Percentiles rank a stretch among this genome's conserved stretches.
These are phyloP conservation scores for Rhodotorula diobovata DNA, from an alignment of 768 basidiomycete species.

Conservation along the genomic window DNA sequence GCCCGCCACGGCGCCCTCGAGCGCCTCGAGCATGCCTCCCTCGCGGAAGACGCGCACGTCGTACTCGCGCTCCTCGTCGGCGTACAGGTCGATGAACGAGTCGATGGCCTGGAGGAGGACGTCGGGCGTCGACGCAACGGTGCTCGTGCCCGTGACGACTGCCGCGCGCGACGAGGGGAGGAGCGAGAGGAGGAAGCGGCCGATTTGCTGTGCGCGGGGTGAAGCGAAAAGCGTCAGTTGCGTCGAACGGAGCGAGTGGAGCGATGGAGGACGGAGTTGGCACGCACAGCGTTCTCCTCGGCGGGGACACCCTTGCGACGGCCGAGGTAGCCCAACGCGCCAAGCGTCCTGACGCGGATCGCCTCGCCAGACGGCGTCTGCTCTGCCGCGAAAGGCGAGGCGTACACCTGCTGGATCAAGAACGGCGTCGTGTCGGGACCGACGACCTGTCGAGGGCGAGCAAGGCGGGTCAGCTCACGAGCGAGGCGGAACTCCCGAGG, in stretches of 20 bases:
- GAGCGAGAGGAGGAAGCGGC: slow-evolving; percentile 44
- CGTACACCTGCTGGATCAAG: slow-evolving; percentile 25
- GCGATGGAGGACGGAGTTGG: neutral
- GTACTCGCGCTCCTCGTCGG: slow-evolving; percentile 49
- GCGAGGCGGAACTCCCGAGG: neutral
- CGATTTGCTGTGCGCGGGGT: slow-evolving; percentile 42
- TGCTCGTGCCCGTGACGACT: neutral
- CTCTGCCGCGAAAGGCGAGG: slow-evolving; percentile 27
- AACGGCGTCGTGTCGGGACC: slow-evolving; percentile 28
- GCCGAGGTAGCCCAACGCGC: slow-evolving; percentile 47
- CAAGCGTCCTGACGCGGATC: slow-evolving; percentile 44
- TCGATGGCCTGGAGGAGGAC: slow-evolving; percentile 48
- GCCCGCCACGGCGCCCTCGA: slow-evolving; percentile 44
- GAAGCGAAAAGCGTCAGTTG: neutral
- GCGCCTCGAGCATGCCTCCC: slow-evolving; percentile 43
- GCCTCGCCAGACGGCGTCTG: slow-evolving; percentile 34
- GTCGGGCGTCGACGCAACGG: slow-evolving; percentile 17
- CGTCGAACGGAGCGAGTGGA: neutral
- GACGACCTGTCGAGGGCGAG: slow-evolving; percentile 6
- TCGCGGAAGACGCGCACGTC: slow-evolving; percentile 48
- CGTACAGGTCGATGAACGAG: slow-evolving; percentile 51
- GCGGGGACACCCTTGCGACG: slow-evolving; percentile 43
- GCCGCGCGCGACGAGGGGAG: slow-evolving; percentile 9
- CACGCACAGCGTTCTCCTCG: slow-evolving; percentile 48
- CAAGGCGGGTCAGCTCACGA: too few species aligned